These are phyloP conservation scores for Xanthoconium stramineum DNA, from an alignment of 768 basidiomycete genomes.

Conservation along the genomic window DNA sequence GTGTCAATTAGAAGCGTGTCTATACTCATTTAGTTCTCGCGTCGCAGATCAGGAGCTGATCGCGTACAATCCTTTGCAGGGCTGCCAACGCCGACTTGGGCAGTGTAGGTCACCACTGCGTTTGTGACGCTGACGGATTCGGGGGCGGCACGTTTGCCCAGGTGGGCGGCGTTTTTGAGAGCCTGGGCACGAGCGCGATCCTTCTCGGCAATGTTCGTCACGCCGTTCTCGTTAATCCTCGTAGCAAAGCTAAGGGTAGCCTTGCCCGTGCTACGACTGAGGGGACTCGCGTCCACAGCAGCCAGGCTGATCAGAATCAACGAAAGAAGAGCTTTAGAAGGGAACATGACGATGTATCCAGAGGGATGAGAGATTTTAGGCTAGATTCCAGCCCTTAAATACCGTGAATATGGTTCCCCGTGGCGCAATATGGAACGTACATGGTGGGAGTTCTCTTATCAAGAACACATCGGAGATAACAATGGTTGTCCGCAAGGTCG, in stretches of 20 bases:
- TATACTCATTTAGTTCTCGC: conserved; percentile 14
- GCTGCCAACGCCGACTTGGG: conserved; percentile 22
- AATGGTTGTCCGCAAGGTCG: too few species aligned
- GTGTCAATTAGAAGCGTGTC: conserved; percentile 28
- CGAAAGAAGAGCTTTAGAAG: conserved; percentile 5
- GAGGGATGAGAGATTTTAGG: too few species aligned
- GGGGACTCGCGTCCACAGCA: conserved; percentile 10
- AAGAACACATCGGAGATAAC: too few species aligned
- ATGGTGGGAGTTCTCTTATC: too few species aligned
- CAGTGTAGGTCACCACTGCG: conserved; percentile 27
- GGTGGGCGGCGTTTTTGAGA: neutral
- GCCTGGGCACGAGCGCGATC: conserved; percentile 22
- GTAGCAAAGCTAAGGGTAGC: conserved; percentile 11
- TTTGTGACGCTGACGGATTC: conserved; percentile 19
- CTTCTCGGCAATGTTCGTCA: conserved; percentile 5
- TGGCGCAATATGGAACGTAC: too few species aligned
- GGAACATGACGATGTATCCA: too few species aligned
- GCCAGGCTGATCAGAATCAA: conserved; percentile 15
- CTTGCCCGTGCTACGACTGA: conserved; percentile 1
- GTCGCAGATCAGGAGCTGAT: too few species aligned
- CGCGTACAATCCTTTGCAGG: conserved; percentile 16
- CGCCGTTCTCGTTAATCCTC: conserved; percentile 9
- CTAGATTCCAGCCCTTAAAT: too few species aligned
- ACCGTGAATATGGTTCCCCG: too few species aligned
- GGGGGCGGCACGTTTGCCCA: conserved; percentile 8